Percentiles rank a stretch among this genome's conserved stretches.
Conservation (phyloP, 169 alveolate genomes). For the Plasmodium falciparum region DNA sequence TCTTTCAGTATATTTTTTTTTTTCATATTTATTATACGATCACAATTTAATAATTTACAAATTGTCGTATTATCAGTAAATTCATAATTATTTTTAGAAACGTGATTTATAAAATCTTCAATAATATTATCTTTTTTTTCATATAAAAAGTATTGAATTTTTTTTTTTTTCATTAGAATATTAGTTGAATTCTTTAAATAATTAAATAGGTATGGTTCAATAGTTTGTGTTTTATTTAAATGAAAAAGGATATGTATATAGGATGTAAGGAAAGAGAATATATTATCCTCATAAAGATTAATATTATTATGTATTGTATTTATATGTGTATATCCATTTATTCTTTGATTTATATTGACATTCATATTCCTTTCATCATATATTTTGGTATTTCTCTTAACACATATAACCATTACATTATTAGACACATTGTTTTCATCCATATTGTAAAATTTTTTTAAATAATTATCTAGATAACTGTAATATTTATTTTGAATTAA, state of each 20-base stretch:
- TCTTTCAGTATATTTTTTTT: not conserved
- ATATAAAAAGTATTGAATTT: not conserved
- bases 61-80: slow-evolving; percentile 1
- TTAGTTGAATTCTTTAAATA: not conserved
- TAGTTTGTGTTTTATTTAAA: not conserved
- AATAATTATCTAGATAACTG: slow-evolving; percentile 7
- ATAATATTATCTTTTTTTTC: not conserved
- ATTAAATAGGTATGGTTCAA: not conserved
- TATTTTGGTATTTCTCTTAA: not conserved
- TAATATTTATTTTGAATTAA: slow-evolving; percentile 22
- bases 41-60: slow-evolving; percentile 10
- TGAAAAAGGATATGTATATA: slow-evolving; percentile 11
- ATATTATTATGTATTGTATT: no score
- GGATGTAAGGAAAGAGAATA: not conserved
- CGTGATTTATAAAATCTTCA: not conserved
- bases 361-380: no score
- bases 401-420: slow-evolving; percentile 10
- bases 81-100: not conserved
- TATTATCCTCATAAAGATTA: not conserved
- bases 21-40: not conserved
- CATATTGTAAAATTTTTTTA: not conserved
- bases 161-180: not conserved
- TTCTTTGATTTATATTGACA: no score
- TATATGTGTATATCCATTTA: no score
- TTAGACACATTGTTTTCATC: not conserved